Base-by-base conservation (phyloP, 2,329 filamentous ascomycete species). In the Fusarium subtropicale region DNA sequence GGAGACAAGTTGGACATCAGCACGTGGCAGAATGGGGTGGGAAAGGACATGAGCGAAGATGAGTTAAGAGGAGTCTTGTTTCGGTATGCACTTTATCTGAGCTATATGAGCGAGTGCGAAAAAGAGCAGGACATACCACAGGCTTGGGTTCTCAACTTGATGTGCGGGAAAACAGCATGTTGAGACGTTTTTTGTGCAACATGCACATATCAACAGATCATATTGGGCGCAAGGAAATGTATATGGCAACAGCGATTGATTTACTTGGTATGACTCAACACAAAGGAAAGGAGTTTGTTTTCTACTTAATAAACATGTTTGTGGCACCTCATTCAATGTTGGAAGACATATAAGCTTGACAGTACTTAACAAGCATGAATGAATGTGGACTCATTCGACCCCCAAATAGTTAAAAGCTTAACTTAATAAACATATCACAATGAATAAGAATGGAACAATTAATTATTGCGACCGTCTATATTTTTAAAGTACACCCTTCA, bases 21-120 rank as follows among this genome's bases (percentile, higher is more conserved):
- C 11, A 54, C 9, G 5, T 74, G 59, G 74, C 74, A 62, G 62
- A 55, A 45, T 16, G 56, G 57, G n/a, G 51, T 77, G 22, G 71
- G 65, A 6, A 70, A 71, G 39, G 48, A 64, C 11, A 30, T 77
- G 8, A 63, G 69, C 2, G 69, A 78, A 52, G 66, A 72, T 1
- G 56, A 56, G 15, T 44, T 80, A 22, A 69, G 73, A 36, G 69
- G 69, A 36, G 69, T 72, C 5, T 52, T 79, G 69, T 80, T 80
- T 57, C 74, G 78, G 46, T 80, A 79, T 68, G 75, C 78, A 3
- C 60, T 80, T 54, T 79, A 79, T 47, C 55, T 79, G 53, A 80
- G 78, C 59, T 80, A 80, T 34, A 34, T 71, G n/a, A 67, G 72
- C 18, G 56, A 57, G 9, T 71, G 74, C 5, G 62, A 71, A 22